Base-by-base conservation (phyloP, 1,284 basidiomycete genomes). In the Ganoderma lingzhi region DNA sequence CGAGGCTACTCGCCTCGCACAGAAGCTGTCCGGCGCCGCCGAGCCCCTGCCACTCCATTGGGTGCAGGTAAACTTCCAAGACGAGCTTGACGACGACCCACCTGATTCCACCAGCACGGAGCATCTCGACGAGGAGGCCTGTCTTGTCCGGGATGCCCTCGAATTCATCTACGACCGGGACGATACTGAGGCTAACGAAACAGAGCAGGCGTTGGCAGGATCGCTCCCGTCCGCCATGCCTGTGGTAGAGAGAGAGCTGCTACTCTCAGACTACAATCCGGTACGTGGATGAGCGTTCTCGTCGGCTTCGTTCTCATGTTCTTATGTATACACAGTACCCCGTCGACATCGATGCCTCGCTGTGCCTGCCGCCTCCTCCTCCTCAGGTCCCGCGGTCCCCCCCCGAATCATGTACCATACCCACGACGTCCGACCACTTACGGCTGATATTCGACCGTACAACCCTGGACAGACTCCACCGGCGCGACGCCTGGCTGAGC, bases 1-100 rank as follows among this genome's bases (percentile, higher is more conserved):
- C 19, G 55, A 62, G 19, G 64, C 64, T 3, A 17, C n/a, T 71
- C 37, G 60, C 55, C 19, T 41, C 12, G 60, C 37, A 23, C 9
- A 8, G 48, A 51, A 51, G 23, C n/a, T 51, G 1, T 51, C n/a
- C 5, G 48, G 48, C 48, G 12, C 23, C 48, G 48, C 48, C 6
- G n/a, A 51, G 48, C 23, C 48, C 9, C 8, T 10, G 23, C 48
- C 48, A 1, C 48, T 51, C 9, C 48, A 51, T 51, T 51, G 48
- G 48, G 48, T 51, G 48, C 48, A 51, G 3, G n/a, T 51, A 0
- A 19, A n/a, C n/a, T 51, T 51, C 48, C 48, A 3, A 51, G 48
- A 51, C 10, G 48, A 51, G n/a, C 8, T 1, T 1, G 48, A 51
- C 3, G 48, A 28, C 10, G 48, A 51, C 23, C 3, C 9, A 6